A percentile compares a stretch with the other conserved stretches of the same genome.
These are phyloP conservation scores for Phylloporus arenicola DNA, from an alignment of 768 basidiomycete species.

Conservation along the genomic window DNA sequence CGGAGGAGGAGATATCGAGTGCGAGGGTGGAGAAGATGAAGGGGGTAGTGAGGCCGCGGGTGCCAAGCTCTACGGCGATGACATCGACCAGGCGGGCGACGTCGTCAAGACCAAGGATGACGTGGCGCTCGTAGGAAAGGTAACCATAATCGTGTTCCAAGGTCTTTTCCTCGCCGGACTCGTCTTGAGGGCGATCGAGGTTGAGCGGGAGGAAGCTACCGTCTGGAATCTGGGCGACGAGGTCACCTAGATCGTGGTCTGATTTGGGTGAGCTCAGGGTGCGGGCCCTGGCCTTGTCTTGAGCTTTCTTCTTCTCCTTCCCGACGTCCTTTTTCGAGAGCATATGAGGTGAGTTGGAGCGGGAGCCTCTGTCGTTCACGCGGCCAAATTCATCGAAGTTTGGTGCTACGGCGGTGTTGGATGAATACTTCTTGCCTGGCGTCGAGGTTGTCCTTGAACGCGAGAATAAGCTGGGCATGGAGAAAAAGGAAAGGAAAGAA, in stretches of 20 bases:
- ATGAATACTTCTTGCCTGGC: constrained; percentile 38
- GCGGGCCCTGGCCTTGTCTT: constrained; percentile 34
- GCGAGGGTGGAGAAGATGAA: constrained; percentile 89
- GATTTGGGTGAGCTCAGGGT: constrained; percentile 37
- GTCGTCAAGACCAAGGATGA: constrained; percentile 71
- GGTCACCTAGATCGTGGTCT: constrained; percentile 30
- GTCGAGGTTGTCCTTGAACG: constrained; percentile 61
- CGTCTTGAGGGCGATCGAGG: constrained; percentile 43
- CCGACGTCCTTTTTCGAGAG: constrained; percentile 45
- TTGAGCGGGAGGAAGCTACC: constrained; percentile 50
- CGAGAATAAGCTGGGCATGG: constrained; percentile 75
- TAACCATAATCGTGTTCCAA: constrained; percentile 61
- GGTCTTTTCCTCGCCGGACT: constrained; percentile 35
- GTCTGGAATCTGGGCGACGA: constrained; percentile 40
- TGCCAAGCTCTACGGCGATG: constrained; percentile 62
- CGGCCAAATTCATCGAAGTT: constrained; percentile 64
- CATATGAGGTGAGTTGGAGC: constrained; percentile 18
- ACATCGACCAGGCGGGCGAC: constrained; percentile 67
- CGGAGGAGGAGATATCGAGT: constrained; percentile 73
- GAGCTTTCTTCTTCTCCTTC: constrained; percentile 41
- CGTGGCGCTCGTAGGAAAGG: constrained; percentile 65
- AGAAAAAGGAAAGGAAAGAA: constrained; percentile 15
- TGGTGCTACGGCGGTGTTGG: constrained; percentile 10
- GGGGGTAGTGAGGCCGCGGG: constrained; percentile 77
- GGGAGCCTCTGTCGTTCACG: constrained; percentile 43